Percentiles rank a stretch among this genome's conserved stretches.
Evolutionary conservation across 2,329 filamentous ascomycete genomes (phyloP).

Genomic region (Tricladium varicosporioides): DNA sequence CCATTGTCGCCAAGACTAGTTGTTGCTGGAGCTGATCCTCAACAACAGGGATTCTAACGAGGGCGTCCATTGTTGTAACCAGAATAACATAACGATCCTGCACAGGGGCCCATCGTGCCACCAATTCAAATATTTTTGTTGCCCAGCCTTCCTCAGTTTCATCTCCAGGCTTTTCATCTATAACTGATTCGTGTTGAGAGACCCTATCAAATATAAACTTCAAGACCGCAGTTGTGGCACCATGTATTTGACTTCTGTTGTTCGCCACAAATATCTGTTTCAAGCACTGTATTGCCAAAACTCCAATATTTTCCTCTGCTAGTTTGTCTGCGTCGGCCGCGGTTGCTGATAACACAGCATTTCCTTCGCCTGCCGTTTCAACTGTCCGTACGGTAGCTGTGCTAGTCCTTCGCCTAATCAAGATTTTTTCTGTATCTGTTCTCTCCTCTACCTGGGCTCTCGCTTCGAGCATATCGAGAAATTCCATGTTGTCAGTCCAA

Average conservation of each 20-base stretch:
- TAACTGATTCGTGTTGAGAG: constrained; percentile 47
- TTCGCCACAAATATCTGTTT: constrained; percentile 82
- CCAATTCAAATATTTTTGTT: constrained; percentile 74
- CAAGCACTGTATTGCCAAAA: constrained; percentile 81
- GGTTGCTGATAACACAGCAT: constrained; percentile 71
- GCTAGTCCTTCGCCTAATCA: constrained; percentile 69
- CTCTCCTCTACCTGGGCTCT: constrained; percentile 68
- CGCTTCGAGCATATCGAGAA: constrained; percentile 66
- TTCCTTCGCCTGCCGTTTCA: constrained; percentile 62
- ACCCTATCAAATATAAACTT: constrained; percentile 68
- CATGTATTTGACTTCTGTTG: constrained; percentile 77
- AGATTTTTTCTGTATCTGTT: constrained; percentile 57
- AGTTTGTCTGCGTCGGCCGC: constrained; percentile 85
- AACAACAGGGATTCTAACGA: constrained; percentile 65
- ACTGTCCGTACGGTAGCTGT: constrained; percentile 73
- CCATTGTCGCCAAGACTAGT: constrained; percentile 71
- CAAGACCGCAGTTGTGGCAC: constrained; percentile 71
- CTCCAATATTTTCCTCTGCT: constrained; percentile 83
- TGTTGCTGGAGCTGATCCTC: constrained; percentile 74
- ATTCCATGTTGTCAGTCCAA: constrained; percentile 69
- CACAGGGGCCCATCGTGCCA: constrained; percentile 86
- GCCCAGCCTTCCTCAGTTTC: constrained; percentile 68
- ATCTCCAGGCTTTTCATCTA: constrained; percentile 45
- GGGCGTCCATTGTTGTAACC: constrained; percentile 73
- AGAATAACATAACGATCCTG: constrained; percentile 93